Conservation (phyloP, 2,329 filamentous ascomycete species). For the Microsporum canis region DNA sequence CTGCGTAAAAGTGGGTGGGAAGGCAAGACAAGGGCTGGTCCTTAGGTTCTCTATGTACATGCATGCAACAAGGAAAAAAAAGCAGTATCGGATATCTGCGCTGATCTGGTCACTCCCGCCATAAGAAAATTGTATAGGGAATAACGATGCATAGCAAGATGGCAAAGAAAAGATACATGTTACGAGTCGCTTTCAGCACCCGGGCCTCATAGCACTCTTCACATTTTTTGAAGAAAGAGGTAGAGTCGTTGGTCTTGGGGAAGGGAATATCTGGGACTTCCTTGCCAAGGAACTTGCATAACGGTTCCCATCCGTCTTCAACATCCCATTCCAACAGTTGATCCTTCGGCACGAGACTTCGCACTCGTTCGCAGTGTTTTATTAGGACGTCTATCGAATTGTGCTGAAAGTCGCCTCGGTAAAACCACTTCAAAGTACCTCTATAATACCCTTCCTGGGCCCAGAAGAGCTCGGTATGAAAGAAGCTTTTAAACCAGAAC, state of each 20-base stretch:
- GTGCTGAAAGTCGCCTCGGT: background rate
- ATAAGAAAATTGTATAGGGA: background rate
- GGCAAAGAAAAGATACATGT: background rate
- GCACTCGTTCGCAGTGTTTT: conserved; percentile 44
- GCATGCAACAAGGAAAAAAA: background rate
- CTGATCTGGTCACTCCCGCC: background rate
- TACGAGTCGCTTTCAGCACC: background rate
- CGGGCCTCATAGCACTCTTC: background rate
- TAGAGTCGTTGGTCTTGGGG: conserved; percentile 22
- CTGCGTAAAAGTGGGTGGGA: too few relatives aligned
- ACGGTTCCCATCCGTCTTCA: conserved; percentile 39
- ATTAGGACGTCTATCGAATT: background rate
- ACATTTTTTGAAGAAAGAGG: background rate
- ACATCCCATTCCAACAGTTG: conserved; percentile 45
- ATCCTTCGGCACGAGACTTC: conserved; percentile 37
- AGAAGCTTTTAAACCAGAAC: conserved; percentile 1
- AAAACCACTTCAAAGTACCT: background rate
- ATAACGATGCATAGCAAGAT: background rate
- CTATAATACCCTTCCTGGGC: background rate
- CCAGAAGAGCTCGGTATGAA: background rate
- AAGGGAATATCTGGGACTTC: conserved; percentile 26
- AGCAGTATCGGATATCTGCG: background rate
- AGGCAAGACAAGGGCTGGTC: too few relatives aligned
- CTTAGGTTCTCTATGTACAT: background rate
- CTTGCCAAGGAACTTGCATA: conserved; percentile 33